Evolutionary conservation across 495 filamentous ascomycete species (phyloP), one percentile per base, ranked within the genome.

Genomic region (Aspergillus nanangensis): DNA sequence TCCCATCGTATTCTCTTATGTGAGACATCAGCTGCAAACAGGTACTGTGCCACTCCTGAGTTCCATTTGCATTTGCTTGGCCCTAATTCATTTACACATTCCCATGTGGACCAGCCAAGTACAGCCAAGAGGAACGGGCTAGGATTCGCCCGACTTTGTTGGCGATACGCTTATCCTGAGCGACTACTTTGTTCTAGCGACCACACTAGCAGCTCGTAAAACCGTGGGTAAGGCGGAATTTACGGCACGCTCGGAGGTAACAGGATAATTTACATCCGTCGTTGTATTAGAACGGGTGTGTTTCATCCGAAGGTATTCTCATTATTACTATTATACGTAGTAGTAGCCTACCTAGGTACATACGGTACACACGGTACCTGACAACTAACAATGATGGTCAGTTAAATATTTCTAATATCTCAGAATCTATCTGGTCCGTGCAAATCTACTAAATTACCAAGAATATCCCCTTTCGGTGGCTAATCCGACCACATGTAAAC

Each of bases 81-180:
- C 47, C n/a, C 36, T 39, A 40, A 44, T 44, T 40, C 48, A 47
- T 38, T 38, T 45, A 48, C 17, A 32, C 34, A 27, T 42, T 44
- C 32, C 14, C 20, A 39, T 41, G 41, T 49, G 47, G 40, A 20
- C 41, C 36, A 33, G 49, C 49, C 53, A 52, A 44, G 48, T 38
- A 50, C 10, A 37, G 46, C 52, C 49, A 56, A 56, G 53, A 47
- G 27, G 51, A 29, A 48, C 49, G 51, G 56, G 48, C 58, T 55
- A 56, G 50, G 55, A 55, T 48, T 41, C 22, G 50, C 44, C 58
- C 53, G 50, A 53, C 52, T 61, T 62, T 63, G 58, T 61, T 68
- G 63, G 65, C 63, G 67, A 70, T 68, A 64, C 61, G 65, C 63
- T 66, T 64, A 52, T 48, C 53, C 58, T 60, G 52, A 53, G 46